These are phyloP conservation scores for Orbilia ellipsospora DNA, from an alignment of 2,329 filamentous ascomycete genomes.

Conservation along the genomic window DNA sequence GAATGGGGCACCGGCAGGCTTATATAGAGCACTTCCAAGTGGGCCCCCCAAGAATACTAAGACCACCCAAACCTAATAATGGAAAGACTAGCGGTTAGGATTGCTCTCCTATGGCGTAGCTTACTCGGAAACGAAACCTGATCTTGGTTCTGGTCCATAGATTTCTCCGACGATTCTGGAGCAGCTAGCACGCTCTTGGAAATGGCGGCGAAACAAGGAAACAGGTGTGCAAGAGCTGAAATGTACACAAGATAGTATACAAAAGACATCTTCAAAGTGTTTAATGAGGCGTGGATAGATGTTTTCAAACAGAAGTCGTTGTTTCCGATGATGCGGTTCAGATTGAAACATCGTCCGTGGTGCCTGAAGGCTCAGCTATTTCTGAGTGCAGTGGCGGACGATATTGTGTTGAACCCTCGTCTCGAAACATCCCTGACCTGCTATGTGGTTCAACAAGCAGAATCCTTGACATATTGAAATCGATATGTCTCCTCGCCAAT, in stretches of 20 bases:
- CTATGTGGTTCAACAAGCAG: constrained; percentile 4
- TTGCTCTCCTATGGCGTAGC: constrained; percentile 22
- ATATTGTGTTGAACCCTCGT: constrained; percentile 28
- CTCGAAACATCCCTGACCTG: constrained; percentile 36
- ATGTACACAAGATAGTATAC: not conserved
- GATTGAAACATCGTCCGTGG: constrained; percentile 1
- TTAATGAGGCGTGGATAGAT: not conserved
- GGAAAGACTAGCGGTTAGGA: constrained; percentile 9
- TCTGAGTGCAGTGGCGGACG: constrained; percentile 16
- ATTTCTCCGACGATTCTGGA: constrained; percentile 41
- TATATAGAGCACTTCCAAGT: constrained; percentile 1
- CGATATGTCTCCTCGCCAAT: constrained; percentile 19
- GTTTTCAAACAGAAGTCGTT: not conserved
- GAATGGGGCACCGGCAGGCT: constrained; percentile 6
- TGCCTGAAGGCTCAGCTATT: constrained; percentile 48
- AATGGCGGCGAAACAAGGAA: constrained; percentile 20
- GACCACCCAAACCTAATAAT: not conserved
- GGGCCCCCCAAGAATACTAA: not conserved
- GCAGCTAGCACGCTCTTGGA: constrained; percentile 36
- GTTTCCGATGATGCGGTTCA: constrained; percentile 15
- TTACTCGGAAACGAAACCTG: constrained; percentile 10
- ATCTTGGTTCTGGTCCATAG: constrained; percentile 10
- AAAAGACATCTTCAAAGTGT: not conserved
- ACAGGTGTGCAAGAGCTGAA: not conserved
- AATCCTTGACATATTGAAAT: constrained; percentile 23